These are phyloP conservation scores for Cyberlindnera veronae DNA, from an alignment of 805 yeast species.

Conservation along the genomic window DNA sequence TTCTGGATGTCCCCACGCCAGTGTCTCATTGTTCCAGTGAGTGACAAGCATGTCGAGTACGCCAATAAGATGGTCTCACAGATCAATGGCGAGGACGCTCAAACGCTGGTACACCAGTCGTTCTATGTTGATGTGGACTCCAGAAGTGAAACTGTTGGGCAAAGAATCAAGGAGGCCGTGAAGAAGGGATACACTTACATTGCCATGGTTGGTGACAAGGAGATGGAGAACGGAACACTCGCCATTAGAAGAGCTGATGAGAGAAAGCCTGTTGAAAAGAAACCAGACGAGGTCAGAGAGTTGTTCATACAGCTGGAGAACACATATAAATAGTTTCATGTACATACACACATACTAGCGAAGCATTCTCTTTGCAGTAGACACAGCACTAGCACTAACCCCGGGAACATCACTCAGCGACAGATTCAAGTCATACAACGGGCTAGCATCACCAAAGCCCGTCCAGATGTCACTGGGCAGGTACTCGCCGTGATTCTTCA, in stretches of 20 bases:
- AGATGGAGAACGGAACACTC: slow-evolving; percentile 52
- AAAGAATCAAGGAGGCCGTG: slow-evolving; percentile 75
- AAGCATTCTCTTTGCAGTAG: slow-evolving; percentile 2
- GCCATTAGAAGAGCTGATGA: slow-evolving; percentile 61
- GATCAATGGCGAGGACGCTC: slow-evolving; percentile 45
- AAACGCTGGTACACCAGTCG: slow-evolving; percentile 51
- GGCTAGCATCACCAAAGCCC: slow-evolving; percentile 33
- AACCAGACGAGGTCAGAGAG: slow-evolving; percentile 47
- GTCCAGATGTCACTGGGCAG: slow-evolving; percentile 54
- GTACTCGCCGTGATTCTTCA: slow-evolving; percentile 47
- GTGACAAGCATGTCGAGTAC: slow-evolving; percentile 52
- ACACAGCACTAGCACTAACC: background rate
- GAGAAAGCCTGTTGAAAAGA: slow-evolving; percentile 40
- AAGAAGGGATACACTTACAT: slow-evolving; percentile 72
- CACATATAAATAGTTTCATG: slow-evolving; percentile 30
- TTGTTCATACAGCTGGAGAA: slow-evolving; percentile 56
- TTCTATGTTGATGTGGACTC: slow-evolving; percentile 75
- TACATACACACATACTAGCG: background rate
- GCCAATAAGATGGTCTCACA: slow-evolving; percentile 46
- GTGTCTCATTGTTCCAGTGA: slow-evolving; percentile 78
- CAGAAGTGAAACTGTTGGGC: slow-evolving; percentile 75
- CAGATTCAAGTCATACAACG: slow-evolving; percentile 11
- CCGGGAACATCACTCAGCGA: slow-evolving; percentile 6
- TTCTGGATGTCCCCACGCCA: slow-evolving; percentile 96
- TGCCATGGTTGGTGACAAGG: slow-evolving; percentile 85